phyloP scores from a whole-genome alignment of 1,139 yeast species.

The Pichia inconspicua region DNA sequence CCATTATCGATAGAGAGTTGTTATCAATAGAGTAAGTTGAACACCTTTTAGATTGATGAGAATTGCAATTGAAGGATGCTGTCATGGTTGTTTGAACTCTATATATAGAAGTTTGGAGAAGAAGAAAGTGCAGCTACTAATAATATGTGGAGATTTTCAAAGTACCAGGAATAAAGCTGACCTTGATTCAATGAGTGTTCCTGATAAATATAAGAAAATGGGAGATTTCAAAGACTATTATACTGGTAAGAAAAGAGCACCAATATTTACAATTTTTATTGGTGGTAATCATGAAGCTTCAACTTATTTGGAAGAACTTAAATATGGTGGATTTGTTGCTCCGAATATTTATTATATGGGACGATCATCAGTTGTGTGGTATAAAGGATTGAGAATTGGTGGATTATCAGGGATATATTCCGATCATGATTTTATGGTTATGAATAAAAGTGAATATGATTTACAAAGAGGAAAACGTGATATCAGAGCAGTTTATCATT shows the following conservation, averaged over 20 bases:
- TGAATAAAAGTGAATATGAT: conserved; percentile 31
- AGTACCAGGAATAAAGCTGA: conserved; percentile 62
- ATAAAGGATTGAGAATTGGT: conserved; percentile 62
- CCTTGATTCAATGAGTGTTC: conserved; percentile 55
- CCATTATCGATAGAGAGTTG: background rate
- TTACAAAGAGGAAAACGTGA: conserved; percentile 40
- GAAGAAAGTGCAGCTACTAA: conserved; percentile 48
- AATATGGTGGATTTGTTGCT: conserved; percentile 92
- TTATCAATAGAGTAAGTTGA: background rate
- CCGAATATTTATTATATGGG: conserved; percentile 88
- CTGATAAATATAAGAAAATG: conserved; percentile 44
- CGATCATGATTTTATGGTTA: conserved; percentile 34
- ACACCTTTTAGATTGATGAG: conserved; percentile 10
- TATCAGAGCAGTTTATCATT: conserved; percentile 64
- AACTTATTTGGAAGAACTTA: conserved; percentile 62
- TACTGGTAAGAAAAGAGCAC: conserved; percentile 53
- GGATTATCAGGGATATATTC: conserved; percentile 86
- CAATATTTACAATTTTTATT: conserved; percentile 69
- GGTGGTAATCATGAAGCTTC: conserved; percentile 97
- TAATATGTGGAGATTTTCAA: conserved; percentile 85
- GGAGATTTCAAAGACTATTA: conserved; percentile 82
- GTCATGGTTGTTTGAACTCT: conserved; percentile 72
- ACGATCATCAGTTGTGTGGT: conserved; percentile 65
- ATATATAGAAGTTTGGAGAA: conserved; percentile 39
- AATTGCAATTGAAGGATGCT: conserved; percentile 84